Conservation (phyloP, 2,329 filamentous ascomycete genomes). For the Lomentospora prolificans region DNA sequence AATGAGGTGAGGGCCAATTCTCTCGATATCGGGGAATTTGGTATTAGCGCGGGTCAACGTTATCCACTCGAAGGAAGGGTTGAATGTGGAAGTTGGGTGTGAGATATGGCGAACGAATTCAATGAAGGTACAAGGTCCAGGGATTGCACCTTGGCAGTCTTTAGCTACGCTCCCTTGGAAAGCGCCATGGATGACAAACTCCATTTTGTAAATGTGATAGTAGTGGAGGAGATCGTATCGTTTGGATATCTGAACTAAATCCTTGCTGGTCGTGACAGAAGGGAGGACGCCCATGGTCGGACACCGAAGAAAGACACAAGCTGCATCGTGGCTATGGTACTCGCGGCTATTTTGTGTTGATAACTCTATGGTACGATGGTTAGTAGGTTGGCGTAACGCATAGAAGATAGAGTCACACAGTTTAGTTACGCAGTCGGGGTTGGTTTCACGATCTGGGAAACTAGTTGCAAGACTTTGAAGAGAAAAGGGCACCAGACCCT, state of each 20-base stretch:
- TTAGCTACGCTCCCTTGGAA: neutral
- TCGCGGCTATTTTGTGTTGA: neutral
- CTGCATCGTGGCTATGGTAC: neutral
- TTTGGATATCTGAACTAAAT: neutral
- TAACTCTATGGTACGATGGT: neutral
- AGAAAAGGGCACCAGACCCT: too few species aligned
- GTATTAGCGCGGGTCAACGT: too few species aligned
- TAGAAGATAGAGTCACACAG: neutral
- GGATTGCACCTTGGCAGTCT: neutral
- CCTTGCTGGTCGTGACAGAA: neutral
- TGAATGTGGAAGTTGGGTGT: too few species aligned
- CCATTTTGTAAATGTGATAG: neutral
- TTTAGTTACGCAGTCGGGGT: too few species aligned
- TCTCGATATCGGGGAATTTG: too few species aligned
- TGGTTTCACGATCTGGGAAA: too few species aligned
- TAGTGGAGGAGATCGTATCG: neutral
- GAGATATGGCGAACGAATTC: too few species aligned
- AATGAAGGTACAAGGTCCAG: too few species aligned
- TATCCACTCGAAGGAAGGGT: too few species aligned
- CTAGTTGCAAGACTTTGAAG: too few species aligned
- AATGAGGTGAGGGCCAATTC: too few species aligned
- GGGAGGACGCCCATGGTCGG: neutral
- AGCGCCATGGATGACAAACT: neutral
- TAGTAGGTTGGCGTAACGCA: neutral
- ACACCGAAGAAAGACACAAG: neutral